These are phyloP conservation scores for Termitomyces sp. DNA, from an alignment of 1,284 basidiomycete genomes.

Conservation along the genomic window DNA sequence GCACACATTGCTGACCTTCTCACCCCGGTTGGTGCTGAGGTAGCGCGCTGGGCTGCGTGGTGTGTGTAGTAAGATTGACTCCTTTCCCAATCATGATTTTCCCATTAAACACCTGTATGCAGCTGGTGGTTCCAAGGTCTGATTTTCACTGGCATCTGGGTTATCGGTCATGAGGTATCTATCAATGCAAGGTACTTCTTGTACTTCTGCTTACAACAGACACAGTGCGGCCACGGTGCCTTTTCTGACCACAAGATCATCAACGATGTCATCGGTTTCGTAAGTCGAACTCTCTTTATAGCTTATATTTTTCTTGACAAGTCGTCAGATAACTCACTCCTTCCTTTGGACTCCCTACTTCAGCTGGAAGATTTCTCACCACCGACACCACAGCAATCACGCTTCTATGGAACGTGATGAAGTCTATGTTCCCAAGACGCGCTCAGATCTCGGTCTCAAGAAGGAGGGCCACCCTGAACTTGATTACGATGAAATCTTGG, in stretches of 20 bases:
- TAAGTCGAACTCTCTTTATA: constrained; percentile 9
- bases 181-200: background rate
- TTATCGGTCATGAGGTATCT: constrained; percentile 52
- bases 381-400: constrained; percentile 47
- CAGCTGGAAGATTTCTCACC: constrained; percentile 51
- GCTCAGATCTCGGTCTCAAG: constrained; percentile 44
- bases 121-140: constrained; percentile 63
- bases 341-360: constrained; percentile 51
- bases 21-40: constrained; percentile 33
- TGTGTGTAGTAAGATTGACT: constrained; percentile 39
- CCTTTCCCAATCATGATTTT: background rate
- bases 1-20: constrained; percentile 23
- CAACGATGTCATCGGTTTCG: constrained; percentile 40
- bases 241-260: constrained; percentile 31
- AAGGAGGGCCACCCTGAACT: constrained; percentile 30
- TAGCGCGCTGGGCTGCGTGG: constrained; percentile 41
- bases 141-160: constrained; percentile 56
- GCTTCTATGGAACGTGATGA: constrained; percentile 58
- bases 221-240: constrained; percentile 23
- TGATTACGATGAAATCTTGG: constrained; percentile 52
- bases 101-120: background rate
- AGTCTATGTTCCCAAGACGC: constrained; percentile 55
- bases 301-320: background rate
- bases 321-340: constrained; percentile 31
- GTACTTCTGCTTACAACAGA: background rate